These are phyloP conservation scores for Thielaviopsis euricoi DNA, from an alignment of 2,329 filamentous ascomycete species.

Conservation along the genomic window DNA sequence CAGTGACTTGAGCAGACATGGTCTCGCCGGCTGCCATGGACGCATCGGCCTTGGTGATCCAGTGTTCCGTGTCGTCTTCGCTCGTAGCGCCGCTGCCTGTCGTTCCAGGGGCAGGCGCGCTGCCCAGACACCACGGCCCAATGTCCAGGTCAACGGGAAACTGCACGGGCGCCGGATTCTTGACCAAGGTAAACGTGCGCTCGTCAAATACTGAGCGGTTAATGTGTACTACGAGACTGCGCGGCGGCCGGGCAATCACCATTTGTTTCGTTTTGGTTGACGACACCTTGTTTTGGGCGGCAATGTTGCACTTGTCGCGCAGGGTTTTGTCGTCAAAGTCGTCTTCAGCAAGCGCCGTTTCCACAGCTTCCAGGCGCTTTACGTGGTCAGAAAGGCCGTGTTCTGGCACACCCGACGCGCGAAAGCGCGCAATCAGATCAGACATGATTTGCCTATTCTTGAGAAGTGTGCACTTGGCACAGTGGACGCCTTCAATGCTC, in stretches of 20 bases:
- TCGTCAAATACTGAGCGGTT: slow-evolving; percentile 89
- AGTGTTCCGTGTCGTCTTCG: slow-evolving; percentile 38
- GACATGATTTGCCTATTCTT: slow-evolving; percentile 32
- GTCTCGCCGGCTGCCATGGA: slow-evolving; percentile 55
- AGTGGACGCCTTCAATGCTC: slow-evolving; percentile 76
- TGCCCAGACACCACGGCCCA: slow-evolving; percentile 71
- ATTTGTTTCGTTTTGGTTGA: slow-evolving; percentile 83
- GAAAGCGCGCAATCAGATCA: slow-evolving; percentile 22
- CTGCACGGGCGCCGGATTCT: slow-evolving; percentile 64
- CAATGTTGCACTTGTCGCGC: slow-evolving; percentile 46
- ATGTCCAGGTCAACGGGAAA: slow-evolving; percentile 65
- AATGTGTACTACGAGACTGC: slow-evolving; percentile 69
- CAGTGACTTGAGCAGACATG: slow-evolving; percentile 32
- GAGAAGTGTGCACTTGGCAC: slow-evolving; percentile 73
- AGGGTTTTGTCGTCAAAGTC: slow-evolving; percentile 59
- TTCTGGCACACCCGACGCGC: slow-evolving; percentile 20
- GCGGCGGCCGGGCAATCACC: slow-evolving; percentile 67
- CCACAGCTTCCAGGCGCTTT: slow-evolving; percentile 46
- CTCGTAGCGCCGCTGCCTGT: slow-evolving; percentile 2
- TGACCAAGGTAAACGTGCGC: slow-evolving; percentile 58
- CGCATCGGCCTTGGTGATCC: slow-evolving; percentile 48
- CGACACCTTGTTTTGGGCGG: slow-evolving; percentile 49
- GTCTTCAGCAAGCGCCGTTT: slow-evolving; percentile 58
- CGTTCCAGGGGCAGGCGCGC: slow-evolving; percentile 15
- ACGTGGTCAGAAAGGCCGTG: slow-evolving; percentile 34